These are phyloP conservation scores for Aspergillus glaucus DNA, from an alignment of 2,329 filamentous ascomycete genomes.

Conservation along the genomic window DNA sequence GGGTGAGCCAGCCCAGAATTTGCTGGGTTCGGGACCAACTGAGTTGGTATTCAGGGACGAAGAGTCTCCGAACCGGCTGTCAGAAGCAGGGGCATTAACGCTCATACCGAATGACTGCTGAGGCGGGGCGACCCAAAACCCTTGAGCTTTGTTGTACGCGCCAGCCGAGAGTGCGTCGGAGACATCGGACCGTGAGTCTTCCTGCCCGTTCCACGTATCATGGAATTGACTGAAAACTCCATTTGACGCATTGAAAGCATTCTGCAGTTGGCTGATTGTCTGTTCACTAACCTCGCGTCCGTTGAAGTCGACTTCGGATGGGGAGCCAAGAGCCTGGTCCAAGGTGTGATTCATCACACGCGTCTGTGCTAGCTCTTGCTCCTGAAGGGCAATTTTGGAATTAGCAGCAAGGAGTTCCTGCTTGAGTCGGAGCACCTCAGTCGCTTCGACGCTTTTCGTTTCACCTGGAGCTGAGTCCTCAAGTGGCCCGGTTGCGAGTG, in stretches of 20 bases:
- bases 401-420: conserved; percentile 52
- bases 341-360: conserved; percentile 57
- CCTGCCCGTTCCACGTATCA: conserved; percentile 39
- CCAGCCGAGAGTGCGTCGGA: conserved; percentile 38
- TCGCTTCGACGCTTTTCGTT: conserved; percentile 26
- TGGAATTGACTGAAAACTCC: conserved; percentile 36
- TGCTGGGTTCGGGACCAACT: conserved; percentile 21
- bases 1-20: conserved; percentile 25
- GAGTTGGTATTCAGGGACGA: conserved; percentile 14
- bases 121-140: conserved; percentile 23
- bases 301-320: conserved; percentile 48
- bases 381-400: conserved; percentile 54
- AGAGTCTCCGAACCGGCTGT: conserved; percentile 23
- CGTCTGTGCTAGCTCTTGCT: conserved; percentile 55
- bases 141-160: conserved; percentile 35
- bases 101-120: conserved; percentile 24
- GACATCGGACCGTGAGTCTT: conserved; percentile 41
- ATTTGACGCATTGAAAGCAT: conserved; percentile 47
- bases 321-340: conserved; percentile 51
- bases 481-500: conserved; percentile 10
- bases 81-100: conserved; percentile 14
- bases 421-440: conserved; percentile 52
- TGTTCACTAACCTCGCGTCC: conserved; percentile 46
- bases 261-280: conserved; percentile 45
- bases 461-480: conserved; percentile 6